Base-by-base conservation (phyloP, 23 red algal species). In the Gracilaria caudata region DNA sequence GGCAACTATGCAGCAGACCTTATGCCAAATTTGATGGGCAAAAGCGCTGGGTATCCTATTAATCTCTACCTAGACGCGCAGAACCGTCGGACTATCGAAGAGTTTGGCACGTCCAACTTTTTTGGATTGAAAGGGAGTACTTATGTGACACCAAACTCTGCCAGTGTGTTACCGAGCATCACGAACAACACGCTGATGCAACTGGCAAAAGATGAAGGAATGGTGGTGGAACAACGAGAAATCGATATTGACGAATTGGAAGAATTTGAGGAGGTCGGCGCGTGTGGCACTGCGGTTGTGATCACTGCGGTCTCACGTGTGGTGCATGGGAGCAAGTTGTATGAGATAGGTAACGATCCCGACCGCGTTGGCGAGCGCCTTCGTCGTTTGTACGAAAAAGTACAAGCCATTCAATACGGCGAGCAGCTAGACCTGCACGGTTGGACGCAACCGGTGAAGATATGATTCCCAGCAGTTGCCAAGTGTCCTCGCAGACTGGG, bases 41-140 rank as follows among this genome's bases (percentile, higher is more conserved):
- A 95, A 51, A 66, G 64, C 23, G 63, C 82, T 20, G 96, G 96
- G 58, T 98, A 98, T 73, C 87, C 92, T 21, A 95, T 98, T 54
- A 98, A 98, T 40, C 92, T 98, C 19, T 98, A 98, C 61, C 64
- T 98, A 24, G 92, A 98, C 58, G 77, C 96, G 32, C 28, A 33
- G 19, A 77, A 95, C 54, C 79, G 84, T 49, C 81, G 87, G 45
- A 95, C 77, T 37, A 79, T 98, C 24, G 92, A 98, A 64, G 96
- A 98, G 87, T 98, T 98, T 89, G 96, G 96, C 7, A 98, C 96
- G 0, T 93, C 87, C 51, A 98, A 98, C 77, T 98, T 98, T 54
- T 68, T 94, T 40, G 96, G 54, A 23, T 40, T 98, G 43, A 87
- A 93, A 23, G 86, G 92, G 21, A 61, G 93, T 41, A 17, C 80